Conservation (phyloP, 768 basidiomycete species). For the Symmetrospora coprosmae region DNA sequence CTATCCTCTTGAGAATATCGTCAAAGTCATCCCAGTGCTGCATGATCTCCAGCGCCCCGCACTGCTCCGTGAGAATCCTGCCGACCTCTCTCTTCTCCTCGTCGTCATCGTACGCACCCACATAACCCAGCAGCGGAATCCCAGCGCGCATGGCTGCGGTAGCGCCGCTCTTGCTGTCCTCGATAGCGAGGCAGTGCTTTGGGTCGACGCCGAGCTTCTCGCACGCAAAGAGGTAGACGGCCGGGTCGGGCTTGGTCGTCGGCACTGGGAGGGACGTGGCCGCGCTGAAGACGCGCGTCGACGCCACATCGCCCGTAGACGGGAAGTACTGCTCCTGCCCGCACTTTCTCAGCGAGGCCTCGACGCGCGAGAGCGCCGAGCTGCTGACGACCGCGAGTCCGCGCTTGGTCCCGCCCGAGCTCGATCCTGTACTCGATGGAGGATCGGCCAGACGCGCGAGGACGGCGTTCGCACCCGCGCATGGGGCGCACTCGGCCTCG, state of each 20-base stretch:
- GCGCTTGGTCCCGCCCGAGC: constrained; percentile 22
- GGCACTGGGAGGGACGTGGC: constrained; percentile 28
- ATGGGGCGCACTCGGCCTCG: constrained; percentile 17
- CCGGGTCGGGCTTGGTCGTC: constrained; percentile 31
- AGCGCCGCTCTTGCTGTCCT: constrained; percentile 30
- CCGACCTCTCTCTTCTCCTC: constrained; percentile 22
- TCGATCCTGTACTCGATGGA: too few species aligned
- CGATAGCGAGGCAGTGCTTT: constrained; percentile 25
- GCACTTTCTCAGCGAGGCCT: constrained; percentile 26
- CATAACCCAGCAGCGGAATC: constrained; percentile 28
- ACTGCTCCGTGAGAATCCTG: constrained; percentile 8
- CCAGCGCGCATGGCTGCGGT: constrained; percentile 31
- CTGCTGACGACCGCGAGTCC: constrained; percentile 27
- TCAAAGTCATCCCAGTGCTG: constrained; percentile 15
- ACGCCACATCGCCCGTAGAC: background rate
- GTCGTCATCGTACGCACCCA: constrained; percentile 29
- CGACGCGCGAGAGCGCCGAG: constrained; percentile 26
- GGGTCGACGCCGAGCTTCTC: constrained; percentile 27
- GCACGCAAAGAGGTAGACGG: constrained; percentile 29
- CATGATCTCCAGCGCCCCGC: constrained; percentile 11
- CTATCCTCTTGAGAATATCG: constrained; percentile 1
- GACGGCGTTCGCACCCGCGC: constrained; percentile 25
- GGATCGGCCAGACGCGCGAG: constrained; percentile 21
- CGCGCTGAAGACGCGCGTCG: constrained; percentile 25
- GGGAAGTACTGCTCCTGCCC: constrained; percentile 29